Percentiles rank a stretch among this genome's conserved stretches.
phyloP scores from a whole-genome alignment of 1,284 basidiomycete genomes.

The Cutaneotrichosporon arboriforme region DNA sequence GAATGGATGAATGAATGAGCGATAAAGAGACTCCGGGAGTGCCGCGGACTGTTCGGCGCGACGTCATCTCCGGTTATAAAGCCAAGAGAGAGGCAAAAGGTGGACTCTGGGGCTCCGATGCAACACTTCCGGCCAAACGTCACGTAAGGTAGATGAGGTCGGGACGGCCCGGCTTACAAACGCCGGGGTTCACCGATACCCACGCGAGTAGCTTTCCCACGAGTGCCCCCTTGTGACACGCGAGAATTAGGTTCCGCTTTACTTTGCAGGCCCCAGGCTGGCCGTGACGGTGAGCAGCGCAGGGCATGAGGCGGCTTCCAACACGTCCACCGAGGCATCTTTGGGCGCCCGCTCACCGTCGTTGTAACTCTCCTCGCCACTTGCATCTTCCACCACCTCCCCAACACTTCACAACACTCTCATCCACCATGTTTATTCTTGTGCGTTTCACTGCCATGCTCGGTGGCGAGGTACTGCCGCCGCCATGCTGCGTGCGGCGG shows the following conservation, averaged over 20 bases:
- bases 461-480: too few relatives aligned
- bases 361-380: neutral
- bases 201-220: conserved; percentile 5
- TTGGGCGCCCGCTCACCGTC: neutral
- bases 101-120: neutral
- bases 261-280: too few relatives aligned
- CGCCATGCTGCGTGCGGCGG: too few relatives aligned
- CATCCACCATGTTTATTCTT: conserved; percentile 66
- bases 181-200: neutral
- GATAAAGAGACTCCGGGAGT: neutral
- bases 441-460: conserved; percentile 14
- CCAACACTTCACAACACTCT: neutral
- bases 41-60: neutral
- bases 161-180: too few relatives aligned
- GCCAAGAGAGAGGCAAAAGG: too few relatives aligned
- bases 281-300: too few relatives aligned
- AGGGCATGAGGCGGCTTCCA: too few relatives aligned
- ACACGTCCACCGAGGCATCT: neutral
- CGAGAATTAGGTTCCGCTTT: too few relatives aligned
- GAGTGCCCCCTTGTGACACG: neutral
- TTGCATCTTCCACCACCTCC: neutral
- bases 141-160: too few relatives aligned
- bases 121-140: neutral
- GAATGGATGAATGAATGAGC: too few relatives aligned
- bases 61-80: too few relatives aligned